Evolutionary conservation across 257 asterid genomes (phyloP).

Genomic region (Rubia yunnanensis): DNA sequence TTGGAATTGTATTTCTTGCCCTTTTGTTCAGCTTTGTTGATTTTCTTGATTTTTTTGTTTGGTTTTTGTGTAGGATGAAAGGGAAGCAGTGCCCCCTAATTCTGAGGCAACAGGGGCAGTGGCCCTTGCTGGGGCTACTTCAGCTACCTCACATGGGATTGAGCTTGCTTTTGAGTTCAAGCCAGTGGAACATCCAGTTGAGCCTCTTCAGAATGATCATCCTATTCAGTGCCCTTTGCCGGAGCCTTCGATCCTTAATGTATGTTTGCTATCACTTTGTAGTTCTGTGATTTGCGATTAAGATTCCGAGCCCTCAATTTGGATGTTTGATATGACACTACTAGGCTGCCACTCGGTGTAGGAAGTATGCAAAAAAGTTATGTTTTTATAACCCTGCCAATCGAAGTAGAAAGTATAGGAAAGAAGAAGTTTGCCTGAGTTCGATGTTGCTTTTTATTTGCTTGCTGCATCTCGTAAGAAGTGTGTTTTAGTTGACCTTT

Average conservation of each 20-base stretch:
- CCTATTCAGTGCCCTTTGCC: slow-evolving; percentile 83
- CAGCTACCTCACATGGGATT: slow-evolving; percentile 47
- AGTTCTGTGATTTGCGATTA: not conserved
- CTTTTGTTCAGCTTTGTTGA: not conserved
- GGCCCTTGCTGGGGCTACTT: slow-evolving; percentile 28
- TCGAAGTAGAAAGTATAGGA: not conserved
- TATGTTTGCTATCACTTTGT: slow-evolving; percentile 23
- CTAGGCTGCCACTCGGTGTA: not conserved
- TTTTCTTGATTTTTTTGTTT: not conserved
- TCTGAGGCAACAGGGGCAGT: slow-evolving; percentile 35
- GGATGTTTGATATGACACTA: not conserved
- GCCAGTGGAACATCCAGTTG: slow-evolving; percentile 70
- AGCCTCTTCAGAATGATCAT: slow-evolving; percentile 67
- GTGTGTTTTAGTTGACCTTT: not conserved
- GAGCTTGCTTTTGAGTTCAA: slow-evolving; percentile 66
- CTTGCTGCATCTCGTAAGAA: not conserved
- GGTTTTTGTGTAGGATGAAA: slow-evolving; percentile 36
- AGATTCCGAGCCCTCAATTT: not conserved
- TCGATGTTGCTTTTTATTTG: not conserved
- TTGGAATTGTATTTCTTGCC: not conserved
- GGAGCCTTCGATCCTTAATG: slow-evolving; percentile 89
- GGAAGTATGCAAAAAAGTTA: not conserved
- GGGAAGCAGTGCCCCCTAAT: slow-evolving; percentile 45
- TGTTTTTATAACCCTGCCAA: not conserved
- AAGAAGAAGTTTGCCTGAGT: not conserved